These are phyloP conservation scores for Kazachstania viticola DNA, from an alignment of 805 yeast species.

Conservation along the genomic window DNA sequence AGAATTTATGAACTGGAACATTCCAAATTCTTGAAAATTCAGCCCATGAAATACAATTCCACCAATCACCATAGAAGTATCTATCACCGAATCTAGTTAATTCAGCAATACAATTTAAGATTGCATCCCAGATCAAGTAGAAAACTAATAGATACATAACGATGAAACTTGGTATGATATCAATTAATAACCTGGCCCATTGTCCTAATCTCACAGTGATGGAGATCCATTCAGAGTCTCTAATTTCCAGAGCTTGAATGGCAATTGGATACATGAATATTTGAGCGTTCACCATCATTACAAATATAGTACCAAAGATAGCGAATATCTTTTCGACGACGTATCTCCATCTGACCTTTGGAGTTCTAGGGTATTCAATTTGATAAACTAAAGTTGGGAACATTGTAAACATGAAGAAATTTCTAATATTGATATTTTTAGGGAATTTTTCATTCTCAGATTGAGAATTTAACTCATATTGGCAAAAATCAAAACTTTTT, in stretches of 20 bases:
- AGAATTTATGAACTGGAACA: constrained; percentile 79
- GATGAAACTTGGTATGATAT: constrained; percentile 71
- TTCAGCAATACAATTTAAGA: constrained; percentile 82
- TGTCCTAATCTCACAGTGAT: constrained; percentile 10
- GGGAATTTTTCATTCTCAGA: constrained; percentile 50
- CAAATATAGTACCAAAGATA: constrained; percentile 71
- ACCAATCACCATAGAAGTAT: constrained; percentile 92
- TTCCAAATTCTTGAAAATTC: constrained; percentile 93
- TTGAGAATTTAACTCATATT: constrained; percentile 55
- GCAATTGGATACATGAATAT: constrained; percentile 65
- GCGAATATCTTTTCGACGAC: constrained; percentile 62
- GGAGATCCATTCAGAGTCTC: constrained; percentile 26
- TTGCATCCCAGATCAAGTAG: constrained; percentile 92
- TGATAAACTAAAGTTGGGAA: constrained; percentile 84
- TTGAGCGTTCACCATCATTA: constrained; percentile 80
- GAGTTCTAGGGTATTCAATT: constrained; percentile 69
- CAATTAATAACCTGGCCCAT: constrained; percentile 36
- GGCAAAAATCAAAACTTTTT: constrained; percentile 53
- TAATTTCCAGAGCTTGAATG: constrained; percentile 49
- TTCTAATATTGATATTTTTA: constrained; percentile 45
- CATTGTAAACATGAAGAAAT: constrained; percentile 73
- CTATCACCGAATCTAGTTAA: constrained; percentile 79
- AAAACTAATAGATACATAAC: constrained; percentile 67
- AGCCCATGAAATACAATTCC: constrained; percentile 92
- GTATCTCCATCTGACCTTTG: constrained; percentile 54